Base-by-base conservation (phyloP, 2,329 filamentous ascomycete species). In the Cordyceps sp. region DNA sequence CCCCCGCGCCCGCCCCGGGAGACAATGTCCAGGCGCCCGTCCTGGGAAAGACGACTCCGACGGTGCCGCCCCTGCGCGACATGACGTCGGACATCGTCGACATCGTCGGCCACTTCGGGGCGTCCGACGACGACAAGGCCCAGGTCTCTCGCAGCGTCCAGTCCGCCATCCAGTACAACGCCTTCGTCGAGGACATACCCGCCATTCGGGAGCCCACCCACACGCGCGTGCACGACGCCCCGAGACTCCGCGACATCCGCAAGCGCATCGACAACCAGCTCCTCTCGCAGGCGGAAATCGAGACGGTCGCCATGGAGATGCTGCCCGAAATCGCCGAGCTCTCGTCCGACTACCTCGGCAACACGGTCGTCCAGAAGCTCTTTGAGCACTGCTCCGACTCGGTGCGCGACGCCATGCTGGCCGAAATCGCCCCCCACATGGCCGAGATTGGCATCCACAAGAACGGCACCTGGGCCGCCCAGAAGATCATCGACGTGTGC, bases 311-410 rank as follows among this genome's bases (percentile, higher is more conserved):
- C 26, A 66, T 82, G 38, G 82, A 83, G 39, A 98, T 98, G 90
- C 70, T 98, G 13, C 84, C 88, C 9, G 90, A 98, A 53, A 90
- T 98, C 50, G 84, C 86, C 4, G 90, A 98, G 55, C 65, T 98
- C 17, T 71, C 90, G 3, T 93, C 88, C 0, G 90, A 98, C 55
- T 98, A 98, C 47, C 70, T 98, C 21, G 90, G 90, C 44, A 98
- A 98, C 59, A 98, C 90, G 0, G 90, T 98, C n/a, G 88, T 98
- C 14, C 90, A 98, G 59, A 98, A 98, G 58, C 64, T 98, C 29
- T 98, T 98, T 49, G 88, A 98, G 54, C 84, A 83, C 58, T 96
- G 90, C 60, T 90, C 84, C 0, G 88, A 96, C 51, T 64, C 74
- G 26, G 73, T 88, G 26, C 86, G 92, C 45, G 85, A 94, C 53